These are phyloP conservation scores for Globisporangium canariense DNA, from an alignment of 352 stramenopile genomes.

Conservation along the genomic window DNA sequence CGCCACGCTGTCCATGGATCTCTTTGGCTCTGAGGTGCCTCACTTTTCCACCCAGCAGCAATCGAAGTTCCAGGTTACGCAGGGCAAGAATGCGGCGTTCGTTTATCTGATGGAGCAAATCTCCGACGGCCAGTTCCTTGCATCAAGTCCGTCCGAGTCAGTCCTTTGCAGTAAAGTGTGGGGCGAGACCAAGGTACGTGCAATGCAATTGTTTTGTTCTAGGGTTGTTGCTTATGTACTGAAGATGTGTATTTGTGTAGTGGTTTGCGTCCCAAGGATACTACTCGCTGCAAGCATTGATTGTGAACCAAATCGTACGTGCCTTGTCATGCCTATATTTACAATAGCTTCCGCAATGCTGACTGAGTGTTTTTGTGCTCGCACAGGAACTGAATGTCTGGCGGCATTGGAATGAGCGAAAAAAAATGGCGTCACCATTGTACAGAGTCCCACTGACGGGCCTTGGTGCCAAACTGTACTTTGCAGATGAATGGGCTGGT, in stretches of 20 bases:
- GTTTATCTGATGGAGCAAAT: conserved; percentile 49
- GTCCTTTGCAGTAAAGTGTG: conserved; percentile 34
- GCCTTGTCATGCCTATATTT: background rate
- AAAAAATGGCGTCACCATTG: conserved; percentile 17
- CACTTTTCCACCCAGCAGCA: background rate
- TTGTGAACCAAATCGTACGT: conserved; percentile 79
- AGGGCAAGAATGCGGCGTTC: conserved; percentile 19
- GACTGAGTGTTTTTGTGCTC: background rate
- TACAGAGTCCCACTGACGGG: conserved; percentile 43
- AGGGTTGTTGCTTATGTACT: background rate
- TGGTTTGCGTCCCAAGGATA: conserved; percentile 65
- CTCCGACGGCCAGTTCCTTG: conserved; percentile 52
- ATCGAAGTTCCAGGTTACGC: background rate
- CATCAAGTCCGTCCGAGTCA: conserved; percentile 28
- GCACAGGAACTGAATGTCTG: conserved; percentile 70
- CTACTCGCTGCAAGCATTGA: conserved; percentile 57
- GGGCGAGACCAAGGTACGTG: conserved; percentile 43
- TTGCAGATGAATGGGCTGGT: conserved; percentile 46
- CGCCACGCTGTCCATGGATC: conserved; percentile 40
- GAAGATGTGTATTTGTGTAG: conserved; percentile 18
- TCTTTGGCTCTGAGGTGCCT: conserved; percentile 22
- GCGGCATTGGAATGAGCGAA: conserved; percentile 41
- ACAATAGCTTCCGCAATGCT: background rate
- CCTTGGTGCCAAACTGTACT: conserved; percentile 43
- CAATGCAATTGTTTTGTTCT: background rate